Conservation (phyloP, 2,329 filamentous ascomycete species). For the Talaromyces sp. region DNA sequence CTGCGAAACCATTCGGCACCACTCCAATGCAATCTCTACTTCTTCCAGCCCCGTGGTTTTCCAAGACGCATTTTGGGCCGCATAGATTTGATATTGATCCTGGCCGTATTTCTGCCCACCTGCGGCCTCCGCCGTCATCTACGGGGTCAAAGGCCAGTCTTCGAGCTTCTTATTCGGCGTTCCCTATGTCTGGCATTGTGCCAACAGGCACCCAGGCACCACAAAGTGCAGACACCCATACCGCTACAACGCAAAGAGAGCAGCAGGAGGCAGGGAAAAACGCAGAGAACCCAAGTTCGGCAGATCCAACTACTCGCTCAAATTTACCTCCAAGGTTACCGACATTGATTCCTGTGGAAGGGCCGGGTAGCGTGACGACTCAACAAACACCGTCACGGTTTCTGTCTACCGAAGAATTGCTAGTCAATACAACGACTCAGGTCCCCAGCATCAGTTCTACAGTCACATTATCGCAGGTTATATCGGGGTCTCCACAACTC, state of each 20-base stretch:
- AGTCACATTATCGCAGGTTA: slow-evolving; percentile 3
- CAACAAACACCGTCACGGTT: slow-evolving; percentile 10
- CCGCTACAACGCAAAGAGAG: slow-evolving; percentile 22
- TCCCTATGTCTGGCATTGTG: slow-evolving; percentile 43
- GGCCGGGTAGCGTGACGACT: slow-evolving; percentile 15
- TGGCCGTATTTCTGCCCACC: slow-evolving; percentile 32
- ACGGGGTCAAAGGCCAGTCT: slow-evolving; percentile 37
- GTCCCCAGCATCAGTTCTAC: slow-evolving; percentile 15
- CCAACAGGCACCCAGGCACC: slow-evolving; percentile 31
- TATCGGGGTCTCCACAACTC: slow-evolving; percentile 22
- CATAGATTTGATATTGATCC: slow-evolving; percentile 30
- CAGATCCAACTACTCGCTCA: slow-evolving; percentile 2
- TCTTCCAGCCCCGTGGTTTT: slow-evolving; percentile 35
- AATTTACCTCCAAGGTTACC: slow-evolving; percentile 13
- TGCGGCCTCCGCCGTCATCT: slow-evolving; percentile 30
- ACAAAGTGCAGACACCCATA: slow-evolving; percentile 29
- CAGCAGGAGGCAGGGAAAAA: neutral
- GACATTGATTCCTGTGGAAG: slow-evolving; percentile 16
- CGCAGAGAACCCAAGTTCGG: neutral
- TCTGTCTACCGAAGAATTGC: slow-evolving; percentile 9
- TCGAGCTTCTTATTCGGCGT: slow-evolving; percentile 35
- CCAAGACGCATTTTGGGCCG: slow-evolving; percentile 33
- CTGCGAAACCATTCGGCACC: slow-evolving; percentile 1
- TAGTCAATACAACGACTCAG: neutral
- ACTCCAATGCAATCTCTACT: slow-evolving; percentile 40